Percentiles rank a stretch among this genome's conserved stretches.
phyloP scores from a whole-genome alignment of 1,284 basidiomycete genomes.

The Austroboletus novae-zelandiae region DNA sequence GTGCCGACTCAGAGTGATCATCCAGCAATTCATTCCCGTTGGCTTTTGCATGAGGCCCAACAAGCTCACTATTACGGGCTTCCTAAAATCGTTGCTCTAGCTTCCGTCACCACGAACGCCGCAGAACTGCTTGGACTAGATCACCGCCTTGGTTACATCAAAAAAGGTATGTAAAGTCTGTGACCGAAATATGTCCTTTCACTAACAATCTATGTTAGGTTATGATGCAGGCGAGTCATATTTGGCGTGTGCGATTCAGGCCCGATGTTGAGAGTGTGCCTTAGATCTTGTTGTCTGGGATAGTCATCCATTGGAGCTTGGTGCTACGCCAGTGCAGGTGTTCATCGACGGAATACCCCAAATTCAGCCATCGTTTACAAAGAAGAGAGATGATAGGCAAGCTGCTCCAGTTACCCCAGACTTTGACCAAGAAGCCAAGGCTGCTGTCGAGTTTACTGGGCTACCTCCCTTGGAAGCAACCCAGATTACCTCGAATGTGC shows the following conservation, averaged over 20 bases:
- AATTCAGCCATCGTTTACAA: constrained; percentile 39
- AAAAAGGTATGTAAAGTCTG: constrained; percentile 36
- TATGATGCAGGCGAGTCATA: constrained; percentile 31
- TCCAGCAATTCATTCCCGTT: constrained; percentile 62
- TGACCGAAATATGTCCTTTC: neutral
- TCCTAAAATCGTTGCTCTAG: constrained; percentile 45
- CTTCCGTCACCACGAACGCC: constrained; percentile 61
- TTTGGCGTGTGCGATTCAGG: neutral
- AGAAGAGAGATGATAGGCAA: constrained; percentile 52
- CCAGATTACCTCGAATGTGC: constrained; percentile 20
- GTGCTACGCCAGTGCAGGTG: constrained; percentile 68
- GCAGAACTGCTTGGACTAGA: constrained; percentile 62
- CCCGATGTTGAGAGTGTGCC: constrained; percentile 6
- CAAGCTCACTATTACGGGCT: constrained; percentile 63
- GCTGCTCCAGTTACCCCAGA: constrained; percentile 54
- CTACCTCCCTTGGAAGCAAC: constrained; percentile 56
- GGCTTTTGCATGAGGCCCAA: constrained; percentile 68
- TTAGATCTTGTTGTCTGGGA: constrained; percentile 89
- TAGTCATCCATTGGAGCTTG: constrained; percentile 76
- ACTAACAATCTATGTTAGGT: constrained; percentile 22
- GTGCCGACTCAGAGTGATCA: constrained; percentile 54
- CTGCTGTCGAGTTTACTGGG: constrained; percentile 58
- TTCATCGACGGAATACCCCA: constrained; percentile 70
- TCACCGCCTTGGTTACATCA: constrained; percentile 64
- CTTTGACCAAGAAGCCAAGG: constrained; percentile 57